Evolutionary conservation across 495 filamentous ascomycete genomes (phyloP).

Genomic region (Xanthoparmelia taractica): DNA sequence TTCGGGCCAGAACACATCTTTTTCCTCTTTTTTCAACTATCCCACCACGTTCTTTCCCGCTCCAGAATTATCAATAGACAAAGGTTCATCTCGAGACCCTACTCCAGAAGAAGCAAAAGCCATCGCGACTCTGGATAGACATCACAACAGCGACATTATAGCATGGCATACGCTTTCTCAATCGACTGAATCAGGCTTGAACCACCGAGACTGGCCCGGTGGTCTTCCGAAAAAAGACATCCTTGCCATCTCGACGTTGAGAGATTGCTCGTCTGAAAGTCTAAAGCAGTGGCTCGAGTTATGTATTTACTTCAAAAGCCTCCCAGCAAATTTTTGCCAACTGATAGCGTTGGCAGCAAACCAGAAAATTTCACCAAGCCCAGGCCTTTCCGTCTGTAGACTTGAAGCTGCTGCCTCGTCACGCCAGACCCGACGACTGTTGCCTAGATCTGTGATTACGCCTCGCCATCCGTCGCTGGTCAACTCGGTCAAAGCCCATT

Average conservation of each 20-base stretch:
- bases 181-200: slow-evolving; percentile 1
- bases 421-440: background rate
- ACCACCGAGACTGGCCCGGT: background rate
- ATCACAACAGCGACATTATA: background rate
- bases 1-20: background rate
- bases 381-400: background rate
- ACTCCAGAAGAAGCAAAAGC: slow-evolving; percentile 1
- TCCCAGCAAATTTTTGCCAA: background rate
- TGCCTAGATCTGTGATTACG: background rate
- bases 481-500: background rate
- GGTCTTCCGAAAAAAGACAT: slow-evolving; percentile 4
- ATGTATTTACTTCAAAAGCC: background rate
- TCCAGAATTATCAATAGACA: background rate
- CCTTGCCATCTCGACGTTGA: slow-evolving; percentile 3
- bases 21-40: background rate
- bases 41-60: background rate
- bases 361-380: background rate
- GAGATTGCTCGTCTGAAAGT: background rate
- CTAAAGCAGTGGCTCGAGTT: background rate
- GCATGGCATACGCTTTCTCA: slow-evolving; percentile 9
- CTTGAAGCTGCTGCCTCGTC: background rate
- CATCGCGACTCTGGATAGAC: background rate
- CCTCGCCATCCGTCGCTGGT: background rate
- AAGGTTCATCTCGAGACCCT: background rate
- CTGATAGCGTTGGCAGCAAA: background rate